phyloP scores from a whole-genome alignment of 2,329 filamentous ascomycete species.

The Blumeria graminis region DNA sequence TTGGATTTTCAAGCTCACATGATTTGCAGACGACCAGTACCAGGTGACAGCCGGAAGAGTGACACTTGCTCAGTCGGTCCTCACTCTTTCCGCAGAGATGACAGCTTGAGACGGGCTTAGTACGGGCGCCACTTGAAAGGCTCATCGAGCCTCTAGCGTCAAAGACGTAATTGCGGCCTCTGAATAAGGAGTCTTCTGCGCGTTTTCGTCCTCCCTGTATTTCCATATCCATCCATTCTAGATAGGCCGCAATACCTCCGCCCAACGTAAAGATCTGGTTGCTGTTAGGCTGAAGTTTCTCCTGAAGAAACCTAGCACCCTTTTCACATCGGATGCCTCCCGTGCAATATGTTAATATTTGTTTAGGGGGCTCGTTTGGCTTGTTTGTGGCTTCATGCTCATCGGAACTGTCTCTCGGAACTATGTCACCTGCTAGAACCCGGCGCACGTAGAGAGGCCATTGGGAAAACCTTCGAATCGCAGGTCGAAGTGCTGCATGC shows the following conservation, averaged over 20 bases:
- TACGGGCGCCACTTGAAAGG: too few relatives aligned
- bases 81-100: too few relatives aligned
- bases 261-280: constrained; percentile 12
- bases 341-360: constrained; percentile 15
- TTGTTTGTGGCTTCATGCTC: neutral
- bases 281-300: constrained; percentile 6
- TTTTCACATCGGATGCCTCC: constrained; percentile 16
- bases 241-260: constrained; percentile 14
- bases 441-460: constrained; percentile 14
- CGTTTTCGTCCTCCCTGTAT: constrained; percentile 10
- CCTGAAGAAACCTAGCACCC: constrained; percentile 12
- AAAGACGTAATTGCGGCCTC: constrained; percentile 15
- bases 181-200: constrained; percentile 12
- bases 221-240: constrained; percentile 16
- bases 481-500: constrained; percentile 11
- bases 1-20: too few relatives aligned
- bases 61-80: too few relatives aligned
- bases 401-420: neutral
- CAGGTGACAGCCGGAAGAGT: too few relatives aligned
- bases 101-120: too few relatives aligned
- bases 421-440: constrained; percentile 3
- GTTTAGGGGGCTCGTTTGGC: constrained; percentile 1
- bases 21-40: too few relatives aligned
- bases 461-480: constrained; percentile 14
- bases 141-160: constrained; percentile 13